Evolutionary conservation across 225 moss, liverwort and hornwort genomes (phyloP).

Genomic region (Straminergon stramineum): DNA sequence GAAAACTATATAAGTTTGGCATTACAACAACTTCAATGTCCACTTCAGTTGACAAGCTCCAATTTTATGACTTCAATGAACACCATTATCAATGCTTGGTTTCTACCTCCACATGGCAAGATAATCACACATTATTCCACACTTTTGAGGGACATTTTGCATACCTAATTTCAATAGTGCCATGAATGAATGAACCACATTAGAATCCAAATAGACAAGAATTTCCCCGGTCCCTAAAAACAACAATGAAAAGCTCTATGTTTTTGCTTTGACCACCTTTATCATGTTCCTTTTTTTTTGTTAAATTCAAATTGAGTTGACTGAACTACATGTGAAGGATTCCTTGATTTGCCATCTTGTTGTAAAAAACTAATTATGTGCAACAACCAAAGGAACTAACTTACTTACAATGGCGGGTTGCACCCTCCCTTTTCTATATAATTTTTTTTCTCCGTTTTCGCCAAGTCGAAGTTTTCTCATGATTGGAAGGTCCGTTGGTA

Average conservation of each 20-base stretch:
- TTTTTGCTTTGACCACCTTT: neutral
- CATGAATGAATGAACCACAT: neutral
- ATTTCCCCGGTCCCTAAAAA: rapidly evolving
- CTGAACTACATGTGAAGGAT: neutral
- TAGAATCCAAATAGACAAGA: no score
- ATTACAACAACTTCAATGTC: rapidly evolving
- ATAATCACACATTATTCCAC: neutral
- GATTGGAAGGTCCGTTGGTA: neutral
- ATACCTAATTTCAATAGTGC: neutral
- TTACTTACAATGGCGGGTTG: no score
- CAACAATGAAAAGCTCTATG: neutral
- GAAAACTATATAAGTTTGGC: neutral
- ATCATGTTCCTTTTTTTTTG: neutral
- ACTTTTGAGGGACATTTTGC: rapidly evolving
- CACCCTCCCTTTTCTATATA: rapidly evolving
- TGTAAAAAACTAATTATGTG: neutral
- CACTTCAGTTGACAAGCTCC: neutral
- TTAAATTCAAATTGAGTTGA: neutral
- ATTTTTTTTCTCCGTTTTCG: neutral
- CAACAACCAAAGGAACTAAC: neutral
- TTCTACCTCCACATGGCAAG: rapidly evolving
- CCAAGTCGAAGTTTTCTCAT: neutral
- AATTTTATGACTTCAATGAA: neutral
- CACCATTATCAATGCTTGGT: neutral
- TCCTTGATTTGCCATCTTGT: rapidly evolving